Percentiles rank a stretch among this genome's conserved stretches.
Evolutionary conservation across 192 early-diverging fungal species (phyloP).

Genomic region (Paraglomus brasilianum): DNA sequence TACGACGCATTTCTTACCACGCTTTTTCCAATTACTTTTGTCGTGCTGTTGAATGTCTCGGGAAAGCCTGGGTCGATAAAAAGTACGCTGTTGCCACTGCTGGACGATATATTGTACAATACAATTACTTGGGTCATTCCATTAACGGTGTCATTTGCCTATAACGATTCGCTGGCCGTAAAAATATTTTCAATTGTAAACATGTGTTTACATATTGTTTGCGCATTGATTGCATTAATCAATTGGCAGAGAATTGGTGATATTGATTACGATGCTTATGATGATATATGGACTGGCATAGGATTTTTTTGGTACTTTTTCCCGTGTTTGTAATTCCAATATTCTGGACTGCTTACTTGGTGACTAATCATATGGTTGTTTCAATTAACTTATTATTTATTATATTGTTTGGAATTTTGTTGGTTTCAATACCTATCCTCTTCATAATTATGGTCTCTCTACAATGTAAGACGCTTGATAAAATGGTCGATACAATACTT

Average conservation of each 20-base stretch:
- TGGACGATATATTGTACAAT: slow-evolving; percentile 28
- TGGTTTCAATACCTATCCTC: background rate
- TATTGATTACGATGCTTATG: too few relatives aligned
- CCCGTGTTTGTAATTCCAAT: background rate
- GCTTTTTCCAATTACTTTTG: slow-evolving; percentile 15
- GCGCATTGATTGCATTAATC: slow-evolving; percentile 1
- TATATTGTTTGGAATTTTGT: slow-evolving; percentile 1
- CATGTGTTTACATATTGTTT: slow-evolving; percentile 16
- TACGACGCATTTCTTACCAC: slow-evolving; percentile 17
- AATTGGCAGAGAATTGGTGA: too few relatives aligned
- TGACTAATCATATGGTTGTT: background rate
- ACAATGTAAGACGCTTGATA: too few relatives aligned
- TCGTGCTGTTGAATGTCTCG: background rate
- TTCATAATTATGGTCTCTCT: background rate
- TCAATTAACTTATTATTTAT: background rate
- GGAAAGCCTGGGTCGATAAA: background rate
- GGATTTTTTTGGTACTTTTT: slow-evolving; percentile 12
- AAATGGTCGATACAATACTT: too few relatives aligned
- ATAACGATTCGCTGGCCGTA: background rate
- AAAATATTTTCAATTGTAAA: slow-evolving; percentile 31
- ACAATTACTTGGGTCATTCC: slow-evolving; percentile 25
- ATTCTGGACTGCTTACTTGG: background rate
- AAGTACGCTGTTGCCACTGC: slow-evolving; percentile 4
- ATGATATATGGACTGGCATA: too few relatives aligned
- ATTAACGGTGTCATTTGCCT: slow-evolving; percentile 1